Evolutionary conservation across 1,284 basidiomycete species (phyloP), one percentile per base, ranked within the genome.

Genomic region (Neolentinus lepideus): DNA sequence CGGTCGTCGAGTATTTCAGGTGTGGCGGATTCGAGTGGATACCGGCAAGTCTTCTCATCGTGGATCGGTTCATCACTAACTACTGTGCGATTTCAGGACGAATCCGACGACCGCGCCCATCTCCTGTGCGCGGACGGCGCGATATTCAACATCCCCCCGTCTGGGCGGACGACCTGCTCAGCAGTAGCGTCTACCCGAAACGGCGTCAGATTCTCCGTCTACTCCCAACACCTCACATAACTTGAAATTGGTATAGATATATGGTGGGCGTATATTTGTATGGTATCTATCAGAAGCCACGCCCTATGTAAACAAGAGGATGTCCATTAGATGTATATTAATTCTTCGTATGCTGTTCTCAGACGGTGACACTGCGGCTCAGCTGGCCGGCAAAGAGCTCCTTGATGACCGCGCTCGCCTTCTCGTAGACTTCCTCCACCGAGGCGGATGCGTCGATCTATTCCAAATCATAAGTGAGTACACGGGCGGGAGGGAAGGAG

Each of bases 11-110:
- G 69, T 91, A 92, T 61, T 78, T 88, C 56, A 78, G 94, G 22
- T 90, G 86, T 60, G 78, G 78, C 3, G 86, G 85, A 3, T 96
- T 93, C 84, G 81, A 85, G 58, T 98, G 94, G 94, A 73, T 73
- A 46, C 92, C 92, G 22, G 89, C 88, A 64, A 63, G 86, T 77
- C 29, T 31, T 31, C 29, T 31, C 12, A 31, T 31, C 6, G n/a
- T n/a, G n/a, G n/a, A n/a, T n/a, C n/a, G n/a, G n/a, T n/a, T n/a
- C n/a, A n/a, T n/a, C n/a, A 19, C 27, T 50, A 52, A 45, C 36
- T 51, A 58, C 33, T 47, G 54, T 54, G 51, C 36, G n/a, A 59
- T 59, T 57, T 24, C 62, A 90, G 84, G 77, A 84, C 57, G 68
- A 73, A 8, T 61, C 63, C 14, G 84, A 91, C 58, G 71, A 76